These are phyloP conservation scores for Phialocephala subalpina DNA, from an alignment of 2,329 filamentous ascomycete species.

Conservation along the genomic window DNA sequence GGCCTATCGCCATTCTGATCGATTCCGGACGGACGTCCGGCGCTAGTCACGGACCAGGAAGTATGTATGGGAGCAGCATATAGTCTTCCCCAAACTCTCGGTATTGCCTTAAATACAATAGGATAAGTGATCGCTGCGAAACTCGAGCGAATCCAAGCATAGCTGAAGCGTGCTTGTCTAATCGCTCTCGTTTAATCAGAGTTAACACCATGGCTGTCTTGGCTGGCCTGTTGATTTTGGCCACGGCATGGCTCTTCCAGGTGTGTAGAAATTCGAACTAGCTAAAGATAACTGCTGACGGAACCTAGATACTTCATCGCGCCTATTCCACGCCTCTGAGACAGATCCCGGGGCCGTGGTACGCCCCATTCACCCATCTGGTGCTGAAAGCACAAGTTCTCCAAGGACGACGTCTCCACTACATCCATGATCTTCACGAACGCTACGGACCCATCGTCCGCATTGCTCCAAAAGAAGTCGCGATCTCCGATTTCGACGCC, in stretches of 20 bases:
- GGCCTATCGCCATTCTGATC: too few relatives aligned
- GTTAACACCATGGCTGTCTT: not conserved
- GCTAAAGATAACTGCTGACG: not conserved
- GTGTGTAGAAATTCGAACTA: not conserved
- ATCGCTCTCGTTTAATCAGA: too few relatives aligned
- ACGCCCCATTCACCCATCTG: not conserved
- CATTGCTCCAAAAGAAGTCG: constrained; percentile 47
- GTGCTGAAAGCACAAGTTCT: not conserved
- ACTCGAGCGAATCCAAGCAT: too few relatives aligned
- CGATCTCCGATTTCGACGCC: constrained; percentile 48
- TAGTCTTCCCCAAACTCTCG: too few relatives aligned
- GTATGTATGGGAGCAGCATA: too few relatives aligned
- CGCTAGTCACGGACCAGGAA: too few relatives aligned
- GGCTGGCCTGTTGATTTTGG: not conserved
- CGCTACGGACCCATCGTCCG: constrained; percentile 24
- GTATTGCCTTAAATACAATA: too few relatives aligned
- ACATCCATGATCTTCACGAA: constrained; percentile 26
- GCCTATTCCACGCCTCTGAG: not conserved
- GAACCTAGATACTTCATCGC: not conserved
- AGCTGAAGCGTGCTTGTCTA: too few relatives aligned
- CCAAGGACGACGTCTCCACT: constrained; percentile 24
- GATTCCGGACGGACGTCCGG: too few relatives aligned
- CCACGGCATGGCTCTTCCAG: not conserved
- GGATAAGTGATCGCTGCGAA: too few relatives aligned
- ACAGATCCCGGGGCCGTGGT: not conserved